Conservation (phyloP, 2,329 filamentous ascomycete species). For the Akanthomyces dipterigenus region DNA sequence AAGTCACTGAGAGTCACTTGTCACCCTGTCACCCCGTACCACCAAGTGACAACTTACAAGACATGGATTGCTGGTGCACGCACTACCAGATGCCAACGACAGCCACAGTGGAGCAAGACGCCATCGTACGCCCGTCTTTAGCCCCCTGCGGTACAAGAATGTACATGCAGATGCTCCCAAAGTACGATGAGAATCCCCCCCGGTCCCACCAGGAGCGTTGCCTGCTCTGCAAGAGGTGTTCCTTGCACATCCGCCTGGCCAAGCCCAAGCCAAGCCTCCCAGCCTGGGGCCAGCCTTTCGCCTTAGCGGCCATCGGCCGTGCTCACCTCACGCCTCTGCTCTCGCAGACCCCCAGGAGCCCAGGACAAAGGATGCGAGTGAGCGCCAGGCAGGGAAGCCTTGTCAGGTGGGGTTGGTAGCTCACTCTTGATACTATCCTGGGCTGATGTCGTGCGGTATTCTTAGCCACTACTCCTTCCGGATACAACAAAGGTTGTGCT, state of each 20-base stretch:
- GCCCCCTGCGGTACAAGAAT: constrained; percentile 2
- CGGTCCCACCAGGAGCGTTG: neutral
- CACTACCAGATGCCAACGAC: constrained; percentile 2
- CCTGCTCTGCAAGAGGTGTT: neutral
- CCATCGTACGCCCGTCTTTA: constrained; percentile 1
- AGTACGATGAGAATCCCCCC: neutral
- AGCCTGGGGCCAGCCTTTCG: neutral
- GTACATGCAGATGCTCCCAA: neutral
- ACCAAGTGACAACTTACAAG: neutral
- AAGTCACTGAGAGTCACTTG: no score
- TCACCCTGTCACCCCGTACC: neutral
- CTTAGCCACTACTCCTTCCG: neutral
- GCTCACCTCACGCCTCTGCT: neutral
- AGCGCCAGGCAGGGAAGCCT: constrained; percentile 2
- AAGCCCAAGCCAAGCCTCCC: neutral
- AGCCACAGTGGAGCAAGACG: constrained; percentile 5
- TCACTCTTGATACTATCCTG: neutral
- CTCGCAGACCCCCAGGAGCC: neutral
- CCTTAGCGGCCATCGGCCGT: constrained; percentile 4
- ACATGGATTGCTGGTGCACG: constrained; percentile 1
- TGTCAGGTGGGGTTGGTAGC: neutral
- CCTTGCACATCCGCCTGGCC: neutral
- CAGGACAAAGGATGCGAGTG: neutral
- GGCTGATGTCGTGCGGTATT: neutral
- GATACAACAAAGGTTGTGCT: neutral